Base-by-base conservation (phyloP, 441 rosid genomes). In the Rhodomyrtus psidioides region DNA sequence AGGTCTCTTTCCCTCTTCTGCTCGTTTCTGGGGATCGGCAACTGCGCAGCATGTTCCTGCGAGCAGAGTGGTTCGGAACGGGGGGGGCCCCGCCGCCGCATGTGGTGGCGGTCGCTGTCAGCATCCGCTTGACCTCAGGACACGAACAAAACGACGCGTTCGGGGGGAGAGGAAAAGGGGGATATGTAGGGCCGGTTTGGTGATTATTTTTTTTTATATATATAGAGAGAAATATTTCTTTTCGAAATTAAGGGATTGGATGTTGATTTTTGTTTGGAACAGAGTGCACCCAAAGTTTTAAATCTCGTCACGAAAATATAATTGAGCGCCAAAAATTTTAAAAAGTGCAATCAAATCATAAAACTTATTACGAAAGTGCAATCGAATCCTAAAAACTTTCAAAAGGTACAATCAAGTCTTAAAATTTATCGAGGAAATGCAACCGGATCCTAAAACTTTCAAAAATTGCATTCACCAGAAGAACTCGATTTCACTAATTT, bases 11-110 rank as follows among this genome's bases (percentile, higher is more conserved):
- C 42, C n/a, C 5, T 16, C 75, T 28, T 28, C 42, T 2, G 42
- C 23, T 16, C 6, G 42, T 28, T 62, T 16, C 12, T 34, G n/a
- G 79, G 76, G 79, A 65, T 65, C 34, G 79, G 12, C 79, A 65
- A 65, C 79, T 65, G 79, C 49, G 19, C 49, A 23, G 87, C 87
- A 62, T 83, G 86, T 87, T 83, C 81, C 39, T 0, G 57, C 6
- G 84, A 46, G n/a, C n/a, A 28, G 85, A 54, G 44, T 76, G 88
- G 87, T 19, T 74, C 39, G 83, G 83, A 56, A 56, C 75, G 74
- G 84, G 88, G 87, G 86, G 87, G 87, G 7, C 84, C 88, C 89
- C 54, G 12, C 17, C 14, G 30, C 27, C 83, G 59, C 88, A 74
- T 84, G 86, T 17, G 75, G 55, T 15, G 42, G 56, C 14, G 75